These are phyloP conservation scores for Exophiala dermatitidis DNA, from an alignment of 2,329 filamentous ascomycete genomes.

Conservation along the genomic window DNA sequence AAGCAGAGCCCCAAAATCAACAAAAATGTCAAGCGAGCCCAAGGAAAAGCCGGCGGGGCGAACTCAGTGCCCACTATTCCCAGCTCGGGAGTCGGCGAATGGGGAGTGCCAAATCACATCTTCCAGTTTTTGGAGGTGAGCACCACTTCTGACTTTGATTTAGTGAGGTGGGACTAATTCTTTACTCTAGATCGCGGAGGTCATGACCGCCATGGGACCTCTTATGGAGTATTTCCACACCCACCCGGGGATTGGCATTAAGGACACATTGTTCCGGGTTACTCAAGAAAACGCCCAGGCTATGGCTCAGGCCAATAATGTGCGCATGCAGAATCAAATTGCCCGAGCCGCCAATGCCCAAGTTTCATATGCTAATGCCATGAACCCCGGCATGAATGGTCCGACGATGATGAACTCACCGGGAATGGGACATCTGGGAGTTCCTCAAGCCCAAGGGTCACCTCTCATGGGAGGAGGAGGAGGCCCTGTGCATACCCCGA, in stretches of 20 bases:
- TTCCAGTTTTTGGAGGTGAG: constrained; percentile 57
- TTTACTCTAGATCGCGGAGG: constrained; percentile 53
- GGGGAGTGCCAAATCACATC: constrained; percentile 51
- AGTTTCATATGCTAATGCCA: constrained; percentile 31
- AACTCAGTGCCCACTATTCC: constrained; percentile 36
- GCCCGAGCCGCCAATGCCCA: constrained; percentile 24
- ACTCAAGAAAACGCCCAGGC: constrained; percentile 38
- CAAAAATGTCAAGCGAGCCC: constrained; percentile 45
- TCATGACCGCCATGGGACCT: constrained; percentile 57
- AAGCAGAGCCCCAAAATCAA: constrained; percentile 56
- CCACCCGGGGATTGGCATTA: constrained; percentile 46
- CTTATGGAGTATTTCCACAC: constrained; percentile 52
- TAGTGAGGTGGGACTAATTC: not conserved
- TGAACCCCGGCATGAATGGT: constrained; percentile 38
- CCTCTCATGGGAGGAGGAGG: constrained; percentile 41
- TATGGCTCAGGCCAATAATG: constrained; percentile 20
- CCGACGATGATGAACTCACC: constrained; percentile 53
- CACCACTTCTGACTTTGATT: constrained; percentile 5
- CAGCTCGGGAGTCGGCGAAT: constrained; percentile 37
- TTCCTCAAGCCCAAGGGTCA: constrained; percentile 43
- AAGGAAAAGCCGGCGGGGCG: constrained; percentile 27
- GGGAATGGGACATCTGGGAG: constrained; percentile 47
- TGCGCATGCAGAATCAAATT: constrained; percentile 23
- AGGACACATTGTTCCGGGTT: constrained; percentile 49
- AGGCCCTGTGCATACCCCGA: constrained; percentile 41